Evolutionary conservation across 2,329 filamentous ascomycete species (phyloP), one percentile per base, ranked within the genome.

Genomic region (Parasarocladium wereldwijsianum): DNA sequence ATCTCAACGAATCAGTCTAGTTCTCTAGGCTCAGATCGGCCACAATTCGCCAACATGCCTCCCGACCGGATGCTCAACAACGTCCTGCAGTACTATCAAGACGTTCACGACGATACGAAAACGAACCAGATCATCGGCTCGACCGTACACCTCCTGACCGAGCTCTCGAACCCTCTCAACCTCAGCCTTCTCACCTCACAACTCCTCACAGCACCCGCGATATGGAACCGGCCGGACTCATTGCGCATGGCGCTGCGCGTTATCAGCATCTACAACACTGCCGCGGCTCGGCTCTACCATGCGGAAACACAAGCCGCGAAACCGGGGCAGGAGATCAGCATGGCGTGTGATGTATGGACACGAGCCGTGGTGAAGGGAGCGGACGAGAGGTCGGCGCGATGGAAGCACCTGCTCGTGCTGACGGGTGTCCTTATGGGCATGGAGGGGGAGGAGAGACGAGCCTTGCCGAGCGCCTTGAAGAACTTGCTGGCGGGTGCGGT

Each of bases 331-430:
- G 58, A 59, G 8, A 55, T 60, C 30, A 60, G 57, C 4, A 37
- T 71, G 7, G 36, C 46, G 16, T 58, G 59, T 38, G 64, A 70
- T 29, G 58, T 55, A 14, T 76, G 70, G 70, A 56, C 66, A 7
- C 57, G 61, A 13, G 66, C 66, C 1, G 60, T 75, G 4, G 60
- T 64, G 24, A 64, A 64, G 41, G 70, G 70, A 20, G 60, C 66
- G 8, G 69, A 75, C 32, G 64, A 64, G 18, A 60, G 63, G 25
- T 71, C 71, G 11, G 65, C 62, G 16, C 62, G 82, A 44, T 93
- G 84, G 84, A 76, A 84, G 50, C 85, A 93, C 50, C 54, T 85
- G 17, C 60, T 93, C n/a, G 66, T 86, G 5, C 66, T 93, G 7
- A 75, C 76, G 0, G 86, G 84, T 3, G 58, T 93, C 14, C 54